phyloP scores from a whole-genome alignment of 83 land plant genomes.

The Diphasiastrum complanatum region DNA sequence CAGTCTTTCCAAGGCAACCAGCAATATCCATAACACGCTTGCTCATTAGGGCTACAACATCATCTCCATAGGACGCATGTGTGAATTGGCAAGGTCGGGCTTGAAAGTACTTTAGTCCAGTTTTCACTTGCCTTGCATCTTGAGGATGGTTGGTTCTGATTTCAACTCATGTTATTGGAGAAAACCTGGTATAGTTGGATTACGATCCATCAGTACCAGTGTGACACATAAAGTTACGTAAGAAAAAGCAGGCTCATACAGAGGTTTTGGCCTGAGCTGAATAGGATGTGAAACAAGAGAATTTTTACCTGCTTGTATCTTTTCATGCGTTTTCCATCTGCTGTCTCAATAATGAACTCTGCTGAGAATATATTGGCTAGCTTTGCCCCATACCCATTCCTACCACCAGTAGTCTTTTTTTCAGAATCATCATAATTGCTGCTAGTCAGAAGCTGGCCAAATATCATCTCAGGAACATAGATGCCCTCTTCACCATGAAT shows the following conservation, averaged over 20 bases:
- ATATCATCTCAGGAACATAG: constrained; percentile 95
- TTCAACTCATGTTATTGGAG: constrained; percentile 79
- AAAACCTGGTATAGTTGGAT: constrained; percentile 48
- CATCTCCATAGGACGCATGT: constrained; percentile 79
- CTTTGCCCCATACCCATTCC: constrained; percentile 97
- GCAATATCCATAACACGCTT: constrained; percentile 93
- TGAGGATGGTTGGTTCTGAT: constrained; percentile 64
- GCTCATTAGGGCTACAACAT: constrained; percentile 89
- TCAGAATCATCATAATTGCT: constrained; percentile 88
- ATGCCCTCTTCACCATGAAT: constrained; percentile 81
- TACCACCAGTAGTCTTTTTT: constrained; percentile 98
- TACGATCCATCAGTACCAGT: neutral
- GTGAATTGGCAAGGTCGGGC: constrained; percentile 85
- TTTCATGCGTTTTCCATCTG: constrained; percentile 79
- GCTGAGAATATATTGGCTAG: constrained; percentile 87
- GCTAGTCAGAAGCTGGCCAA: constrained; percentile 85
- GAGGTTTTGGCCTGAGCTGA: neutral
- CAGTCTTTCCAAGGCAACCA: constrained; percentile 80
- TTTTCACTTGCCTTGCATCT: constrained; percentile 74
- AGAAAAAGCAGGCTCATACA: no score
- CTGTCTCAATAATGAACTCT: constrained; percentile 91
- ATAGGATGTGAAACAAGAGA: neutral
- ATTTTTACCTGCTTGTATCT: constrained; percentile 82
- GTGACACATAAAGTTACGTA: neutral
- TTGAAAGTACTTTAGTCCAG: constrained; percentile 98